phyloP scores from a whole-genome alignment of 257 asterid genomes.

The Fraxinus anomala region DNA sequence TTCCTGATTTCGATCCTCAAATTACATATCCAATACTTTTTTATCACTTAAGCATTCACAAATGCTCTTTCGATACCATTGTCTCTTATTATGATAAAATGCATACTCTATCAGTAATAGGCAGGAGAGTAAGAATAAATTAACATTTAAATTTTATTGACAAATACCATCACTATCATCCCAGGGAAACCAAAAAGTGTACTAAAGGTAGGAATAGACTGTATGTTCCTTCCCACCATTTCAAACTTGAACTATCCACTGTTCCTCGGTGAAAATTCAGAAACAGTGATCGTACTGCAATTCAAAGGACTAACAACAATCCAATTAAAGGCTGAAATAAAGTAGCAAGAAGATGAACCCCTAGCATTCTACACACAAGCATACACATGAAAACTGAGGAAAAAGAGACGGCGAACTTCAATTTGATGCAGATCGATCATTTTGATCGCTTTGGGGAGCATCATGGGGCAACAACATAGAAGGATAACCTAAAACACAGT shows the following conservation, averaged over 20 bases:
- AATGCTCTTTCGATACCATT: neutral
- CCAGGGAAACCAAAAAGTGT: too few relatives aligned
- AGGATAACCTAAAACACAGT: neutral
- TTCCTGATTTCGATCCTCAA: neutral
- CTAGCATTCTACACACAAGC: neutral
- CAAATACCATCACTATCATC: neutral
- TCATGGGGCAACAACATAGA: neutral
- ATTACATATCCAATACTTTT: neutral
- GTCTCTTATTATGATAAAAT: neutral
- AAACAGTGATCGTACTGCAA: neutral
- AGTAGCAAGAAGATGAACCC: neutral
- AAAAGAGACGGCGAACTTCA: neutral
- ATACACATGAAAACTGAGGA: neutral
- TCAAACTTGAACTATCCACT: neutral
- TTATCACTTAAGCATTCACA: neutral
- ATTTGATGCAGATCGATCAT: neutral
- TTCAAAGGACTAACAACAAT: neutral
- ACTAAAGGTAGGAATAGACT: too few relatives aligned
- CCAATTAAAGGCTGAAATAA: neutral
- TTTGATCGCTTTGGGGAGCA: neutral
- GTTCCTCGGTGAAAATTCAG: neutral
- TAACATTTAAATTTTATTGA: neutral
- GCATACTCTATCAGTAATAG: neutral
- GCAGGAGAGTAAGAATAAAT: neutral
- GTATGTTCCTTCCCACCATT: too few relatives aligned